Percentiles rank a stretch among this genome's conserved stretches.
These are phyloP conservation scores for Pichia sp. DNA, from an alignment of 1,139 yeast species.

Conservation along the genomic window DNA sequence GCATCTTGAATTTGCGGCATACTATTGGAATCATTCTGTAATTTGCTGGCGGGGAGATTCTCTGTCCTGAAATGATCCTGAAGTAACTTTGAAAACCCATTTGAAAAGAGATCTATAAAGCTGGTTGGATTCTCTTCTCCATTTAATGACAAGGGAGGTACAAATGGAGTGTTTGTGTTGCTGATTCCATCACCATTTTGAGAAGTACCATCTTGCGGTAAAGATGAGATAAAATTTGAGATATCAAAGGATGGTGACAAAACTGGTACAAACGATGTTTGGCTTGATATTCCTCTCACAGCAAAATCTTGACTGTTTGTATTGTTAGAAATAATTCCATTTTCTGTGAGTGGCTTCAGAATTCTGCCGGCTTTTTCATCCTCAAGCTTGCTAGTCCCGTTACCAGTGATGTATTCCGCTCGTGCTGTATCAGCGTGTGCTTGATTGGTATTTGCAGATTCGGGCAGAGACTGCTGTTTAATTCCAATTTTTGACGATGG, in stretches of 20 bases:
- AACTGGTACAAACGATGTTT: background rate
- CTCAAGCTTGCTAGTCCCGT: too few relatives aligned
- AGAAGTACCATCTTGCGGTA: background rate
- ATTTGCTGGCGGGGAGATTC: background rate
- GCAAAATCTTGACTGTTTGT: too few relatives aligned
- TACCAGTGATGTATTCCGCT: too few relatives aligned
- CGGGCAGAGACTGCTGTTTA: background rate
- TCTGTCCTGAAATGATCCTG: constrained; percentile 23
- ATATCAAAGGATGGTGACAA: constrained; percentile 5
- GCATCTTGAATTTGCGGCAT: constrained; percentile 17
- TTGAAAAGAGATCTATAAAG: constrained; percentile 24
- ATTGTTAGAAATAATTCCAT: too few relatives aligned
- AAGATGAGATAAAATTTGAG: background rate
- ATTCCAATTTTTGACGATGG: background rate
- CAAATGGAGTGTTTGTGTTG: background rate
- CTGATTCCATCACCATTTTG: background rate
- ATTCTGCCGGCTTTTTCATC: too few relatives aligned
- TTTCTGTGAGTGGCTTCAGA: too few relatives aligned
- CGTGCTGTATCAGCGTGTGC: too few relatives aligned
- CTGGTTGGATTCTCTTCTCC: constrained; percentile 14
- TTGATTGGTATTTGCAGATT: too few relatives aligned
- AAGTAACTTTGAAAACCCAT: constrained; percentile 22
- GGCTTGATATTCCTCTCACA: background rate
- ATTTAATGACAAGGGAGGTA: constrained; percentile 12
- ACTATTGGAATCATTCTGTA: background rate